Percentiles rank a stretch among this genome's conserved stretches.
phyloP scores from a whole-genome alignment of 2,329 filamentous ascomycete species.

The Fusarium pseudonygamai region DNA sequence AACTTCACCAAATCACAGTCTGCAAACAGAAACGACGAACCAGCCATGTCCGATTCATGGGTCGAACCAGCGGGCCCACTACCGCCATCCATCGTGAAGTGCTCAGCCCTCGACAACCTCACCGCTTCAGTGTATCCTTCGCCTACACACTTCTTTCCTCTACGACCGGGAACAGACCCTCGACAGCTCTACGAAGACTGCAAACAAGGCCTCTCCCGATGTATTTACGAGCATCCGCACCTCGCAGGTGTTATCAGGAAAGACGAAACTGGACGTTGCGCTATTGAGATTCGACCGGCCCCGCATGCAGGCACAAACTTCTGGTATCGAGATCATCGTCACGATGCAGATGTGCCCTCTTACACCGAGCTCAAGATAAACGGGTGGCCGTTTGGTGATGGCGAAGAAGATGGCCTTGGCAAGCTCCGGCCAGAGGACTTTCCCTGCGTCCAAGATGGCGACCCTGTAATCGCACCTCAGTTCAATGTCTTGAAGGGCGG shows the following conservation, averaged over 20 bases:
- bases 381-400: conserved; percentile 10
- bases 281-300: not conserved
- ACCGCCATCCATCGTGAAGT: not conserved
- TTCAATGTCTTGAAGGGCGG: conserved; percentile 8
- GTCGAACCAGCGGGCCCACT: not conserved
- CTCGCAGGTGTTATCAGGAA: conserved; percentile 6
- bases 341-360: not conserved
- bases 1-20: not conserved
- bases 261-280: conserved; percentile 6
- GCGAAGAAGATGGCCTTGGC: conserved; percentile 3
- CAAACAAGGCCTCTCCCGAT: conserved; percentile 1
- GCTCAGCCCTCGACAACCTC: conserved; percentile 11
- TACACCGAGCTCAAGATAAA: not conserved
- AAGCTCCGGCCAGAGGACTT: conserved; percentile 1
- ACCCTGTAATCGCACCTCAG: conserved; percentile 7
- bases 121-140: conserved; percentile 17
- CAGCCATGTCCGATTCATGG: not conserved
- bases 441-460: not conserved
- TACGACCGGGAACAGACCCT: not conserved
- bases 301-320: not conserved
- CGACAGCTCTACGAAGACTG: conserved; percentile 14
- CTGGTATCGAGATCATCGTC: conserved; percentile 6
- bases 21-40: not conserved
- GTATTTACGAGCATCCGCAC: conserved; percentile 9
- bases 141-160: conserved; percentile 7